A percentile compares a stretch with the other conserved stretches of the same genome.
Conservation (phyloP, 1,284 basidiomycete species). For the Sporisorium scitamineum region DNA sequence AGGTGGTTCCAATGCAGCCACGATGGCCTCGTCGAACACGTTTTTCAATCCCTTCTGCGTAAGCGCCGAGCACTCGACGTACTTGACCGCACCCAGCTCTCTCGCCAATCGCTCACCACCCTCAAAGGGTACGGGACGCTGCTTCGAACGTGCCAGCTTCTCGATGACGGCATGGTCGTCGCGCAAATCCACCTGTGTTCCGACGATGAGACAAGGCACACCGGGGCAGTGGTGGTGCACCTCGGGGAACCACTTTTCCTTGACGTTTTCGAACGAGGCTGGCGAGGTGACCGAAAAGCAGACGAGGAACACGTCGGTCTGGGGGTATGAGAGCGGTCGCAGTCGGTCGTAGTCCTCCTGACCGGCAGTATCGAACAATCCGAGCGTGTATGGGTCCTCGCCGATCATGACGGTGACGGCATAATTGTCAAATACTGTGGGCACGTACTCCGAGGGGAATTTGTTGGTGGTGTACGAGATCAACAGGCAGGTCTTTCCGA, state of each 20-base stretch:
- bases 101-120: constrained; percentile 92
- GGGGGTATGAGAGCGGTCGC: constrained; percentile 97
- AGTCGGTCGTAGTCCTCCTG: constrained; percentile 99
- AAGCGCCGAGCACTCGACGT: constrained; percentile 97
- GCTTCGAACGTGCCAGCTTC: constrained; percentile 95
- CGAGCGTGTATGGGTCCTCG: constrained; percentile 97
- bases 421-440: constrained; percentile 94
- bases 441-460: constrained; percentile 86
- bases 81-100: constrained; percentile 97
- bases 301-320: constrained; percentile 99
- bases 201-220: constrained; percentile 97
- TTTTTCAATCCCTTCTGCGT: constrained; percentile 99
- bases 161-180: constrained; percentile 93
- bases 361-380: constrained; percentile 97
- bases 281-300: constrained; percentile 99
- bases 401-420: constrained; percentile 99
- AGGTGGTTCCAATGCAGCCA: constrained; percentile 96
- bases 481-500: constrained; percentile 99
- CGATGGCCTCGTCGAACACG: constrained; percentile 99
- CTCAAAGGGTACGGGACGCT: constrained; percentile 87
- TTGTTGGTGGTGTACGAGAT: constrained; percentile 99
- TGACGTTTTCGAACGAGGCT: constrained; percentile 99
- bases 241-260: constrained; percentile 99
- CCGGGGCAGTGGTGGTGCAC: constrained; percentile 99
- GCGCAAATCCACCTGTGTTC: constrained; percentile 96